Evolutionary conservation across 306 rosid species (phyloP).

Genomic region (Calophaca sinica): DNA sequence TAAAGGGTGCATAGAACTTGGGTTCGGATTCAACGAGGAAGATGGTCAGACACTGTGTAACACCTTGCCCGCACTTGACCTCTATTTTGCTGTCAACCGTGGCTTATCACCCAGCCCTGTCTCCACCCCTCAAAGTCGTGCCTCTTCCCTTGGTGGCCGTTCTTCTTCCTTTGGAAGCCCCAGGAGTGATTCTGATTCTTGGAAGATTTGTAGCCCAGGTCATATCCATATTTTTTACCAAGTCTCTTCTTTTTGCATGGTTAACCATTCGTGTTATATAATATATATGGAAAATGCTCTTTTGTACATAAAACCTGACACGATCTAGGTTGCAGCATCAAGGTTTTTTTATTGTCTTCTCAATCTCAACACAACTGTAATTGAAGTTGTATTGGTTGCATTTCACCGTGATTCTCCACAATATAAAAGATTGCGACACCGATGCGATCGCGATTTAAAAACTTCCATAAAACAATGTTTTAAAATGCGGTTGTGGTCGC

Average conservation of each 20-base stretch:
- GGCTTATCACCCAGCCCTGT: constrained; percentile 69
- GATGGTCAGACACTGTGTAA: constrained; percentile 71
- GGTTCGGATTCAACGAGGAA: constrained; percentile 95
- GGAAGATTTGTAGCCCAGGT: constrained; percentile 97
- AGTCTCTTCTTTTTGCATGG: neutral
- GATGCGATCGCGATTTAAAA: too few species aligned
- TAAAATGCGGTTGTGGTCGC: too few species aligned
- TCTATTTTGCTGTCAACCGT: constrained; percentile 88
- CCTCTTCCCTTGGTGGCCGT: constrained; percentile 61
- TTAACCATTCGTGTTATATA: too few species aligned
- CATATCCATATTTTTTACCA: neutral
- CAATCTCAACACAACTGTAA: too few species aligned
- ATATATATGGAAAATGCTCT: too few species aligned
- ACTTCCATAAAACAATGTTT: too few species aligned
- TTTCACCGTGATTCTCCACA: too few species aligned
- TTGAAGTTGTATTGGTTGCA: too few species aligned
- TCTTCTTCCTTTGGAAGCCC: constrained; percentile 73
- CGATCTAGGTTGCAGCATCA: too few species aligned
- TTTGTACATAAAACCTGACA: too few species aligned
- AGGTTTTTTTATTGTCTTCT: too few species aligned
- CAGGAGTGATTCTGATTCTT: constrained; percentile 65
- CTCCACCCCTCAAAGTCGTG: constrained; percentile 71
- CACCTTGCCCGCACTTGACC: constrained; percentile 94
- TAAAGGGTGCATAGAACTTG: constrained; percentile 86
- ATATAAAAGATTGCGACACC: too few species aligned